These are phyloP conservation scores for Nicotiana tomentosiformis DNA, from an alignment of 257 asterid genomes.

Conservation along the genomic window DNA sequence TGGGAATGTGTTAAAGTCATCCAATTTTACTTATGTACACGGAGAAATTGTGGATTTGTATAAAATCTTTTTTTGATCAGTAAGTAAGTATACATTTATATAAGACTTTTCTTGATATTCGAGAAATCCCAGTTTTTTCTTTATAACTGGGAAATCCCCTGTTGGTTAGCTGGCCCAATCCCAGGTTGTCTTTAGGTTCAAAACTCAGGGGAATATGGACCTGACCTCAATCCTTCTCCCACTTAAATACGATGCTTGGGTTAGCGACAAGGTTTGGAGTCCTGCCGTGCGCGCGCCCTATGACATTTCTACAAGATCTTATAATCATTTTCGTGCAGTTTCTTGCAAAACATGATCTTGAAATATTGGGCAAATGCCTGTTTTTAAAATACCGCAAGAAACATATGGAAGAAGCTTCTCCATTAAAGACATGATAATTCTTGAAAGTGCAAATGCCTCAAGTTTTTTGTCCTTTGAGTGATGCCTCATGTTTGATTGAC, in stretches of 20 bases:
- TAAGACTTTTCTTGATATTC: neutral
- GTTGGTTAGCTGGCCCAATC: neutral
- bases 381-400: neutral
- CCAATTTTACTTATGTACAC: neutral
- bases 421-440: neutral
- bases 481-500: neutral
- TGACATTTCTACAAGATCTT: neutral
- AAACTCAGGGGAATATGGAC: neutral
- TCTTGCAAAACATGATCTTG: neutral
- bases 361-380: neutral
- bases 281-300: neutral
- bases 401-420: neutral
- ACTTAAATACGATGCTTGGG: neutral
- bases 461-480: neutral
- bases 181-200: neutral
- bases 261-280: neutral
- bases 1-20: neutral
- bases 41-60: neutral
- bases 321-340: neutral
- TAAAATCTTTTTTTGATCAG: neutral
- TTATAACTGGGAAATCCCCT: neutral
- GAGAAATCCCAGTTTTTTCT: no score
- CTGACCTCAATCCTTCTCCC: neutral
- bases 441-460: neutral
- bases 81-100: neutral